Conservation (phyloP, 1,284 basidiomycete genomes). For the Puccinia polysora region DNA sequence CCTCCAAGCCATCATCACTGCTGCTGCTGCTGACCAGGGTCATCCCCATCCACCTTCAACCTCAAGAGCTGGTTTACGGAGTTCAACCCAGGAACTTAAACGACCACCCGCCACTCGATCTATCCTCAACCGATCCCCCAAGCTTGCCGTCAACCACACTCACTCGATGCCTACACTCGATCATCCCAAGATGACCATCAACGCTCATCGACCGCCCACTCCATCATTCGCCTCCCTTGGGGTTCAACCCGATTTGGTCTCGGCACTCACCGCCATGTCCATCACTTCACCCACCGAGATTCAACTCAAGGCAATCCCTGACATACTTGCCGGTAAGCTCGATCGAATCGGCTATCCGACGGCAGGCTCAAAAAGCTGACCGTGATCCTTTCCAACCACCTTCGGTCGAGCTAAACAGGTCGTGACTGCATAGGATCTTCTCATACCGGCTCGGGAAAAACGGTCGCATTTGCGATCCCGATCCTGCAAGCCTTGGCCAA, state of each 20-base stretch:
- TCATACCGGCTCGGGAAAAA: conserved; percentile 97
- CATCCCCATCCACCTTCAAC: too few species aligned
- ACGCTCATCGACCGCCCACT: too few species aligned
- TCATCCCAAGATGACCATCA: too few species aligned
- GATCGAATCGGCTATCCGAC: conserved; percentile 44
- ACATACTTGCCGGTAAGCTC: conserved; percentile 66
- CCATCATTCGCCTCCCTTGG: conserved; percentile 63
- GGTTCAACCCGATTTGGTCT: conserved; percentile 66
- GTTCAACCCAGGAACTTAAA: too few species aligned
- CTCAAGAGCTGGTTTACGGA: too few species aligned
- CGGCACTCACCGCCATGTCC: conserved; percentile 72
- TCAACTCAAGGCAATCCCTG: conserved; percentile 82
- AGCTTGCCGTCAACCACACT: too few species aligned
- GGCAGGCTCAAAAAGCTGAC: conserved; percentile 43
- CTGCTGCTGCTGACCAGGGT: too few species aligned
- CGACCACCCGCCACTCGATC: too few species aligned
- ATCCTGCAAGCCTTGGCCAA: conserved; percentile 81
- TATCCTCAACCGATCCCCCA: too few species aligned
- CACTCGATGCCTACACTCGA: too few species aligned
- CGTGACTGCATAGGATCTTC: conserved; percentile 94
- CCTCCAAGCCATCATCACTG: too few species aligned
- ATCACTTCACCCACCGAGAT: conserved; percentile 83
- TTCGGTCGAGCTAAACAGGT: conserved; percentile 57
- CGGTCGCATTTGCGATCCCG: conserved; percentile 91
- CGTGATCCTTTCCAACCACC: not conserved